Evolutionary conservation across 345 rosid genomes (phyloP), one percentile per base, ranked within the genome.

Genomic region (Raphanus sativus): DNA sequence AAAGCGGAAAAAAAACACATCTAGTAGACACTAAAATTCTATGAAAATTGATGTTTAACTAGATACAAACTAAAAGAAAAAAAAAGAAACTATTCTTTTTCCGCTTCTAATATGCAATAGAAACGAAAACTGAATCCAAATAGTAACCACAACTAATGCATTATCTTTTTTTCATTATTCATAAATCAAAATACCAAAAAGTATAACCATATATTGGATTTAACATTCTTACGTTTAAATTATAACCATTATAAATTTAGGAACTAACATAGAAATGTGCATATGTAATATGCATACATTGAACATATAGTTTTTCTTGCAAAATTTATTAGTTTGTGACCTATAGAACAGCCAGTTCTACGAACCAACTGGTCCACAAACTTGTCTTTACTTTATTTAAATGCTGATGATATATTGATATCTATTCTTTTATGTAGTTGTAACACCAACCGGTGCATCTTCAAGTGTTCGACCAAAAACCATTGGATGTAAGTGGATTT

Each of bases 401-500:
- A 59, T 58, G 62, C 6, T 33, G 8, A 6, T 33, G 8, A 33
- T 7, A 33, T 33, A 28, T 33, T 62, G 3, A 24, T 62, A 25
- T 62, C 54, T 48, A 13, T 48, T 54, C 4, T 26, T 30, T 13
- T 54, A 30, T 71, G 34, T 16, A 73, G 77, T 61, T 67, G 62
- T 67, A n/a, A 17, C 70, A 61, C 50, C 77, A 61, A 8, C 59
- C 21, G 11, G 70, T 34, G 59, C 65, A 61, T 60, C 77, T 61
- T 60, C 70, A 52, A 61, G 65, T 67, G 10, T 61, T 28, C 45
- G 29, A 67, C 74, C 59, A 50, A 50, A 67, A 12, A 26, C 21
- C 40, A 34, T 67, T 52, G 65, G 33, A 50, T 67, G 81, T 78
- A 73, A 78, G 69, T 71, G 42, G 33, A 26, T 72, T 10, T 70